phyloP scores from a whole-genome alignment of 352 stramenopile species.

The Thalassiosira ordinaria region DNA sequence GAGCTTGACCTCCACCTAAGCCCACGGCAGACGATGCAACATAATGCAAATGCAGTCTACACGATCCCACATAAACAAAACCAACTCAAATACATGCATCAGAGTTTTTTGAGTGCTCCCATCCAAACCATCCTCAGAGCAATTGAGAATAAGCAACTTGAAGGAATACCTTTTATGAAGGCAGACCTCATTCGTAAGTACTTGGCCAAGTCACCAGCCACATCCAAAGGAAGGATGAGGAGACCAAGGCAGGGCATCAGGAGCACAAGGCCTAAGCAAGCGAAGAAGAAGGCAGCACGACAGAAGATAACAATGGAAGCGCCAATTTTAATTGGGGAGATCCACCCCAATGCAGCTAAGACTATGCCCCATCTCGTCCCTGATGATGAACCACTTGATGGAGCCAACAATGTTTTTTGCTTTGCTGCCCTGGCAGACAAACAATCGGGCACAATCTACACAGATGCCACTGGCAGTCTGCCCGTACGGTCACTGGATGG shows the following conservation, averaged over 20 bases:
- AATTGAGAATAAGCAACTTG: conserved; percentile 5
- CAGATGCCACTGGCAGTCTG: conserved; percentile 31
- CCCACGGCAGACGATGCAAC: not conserved
- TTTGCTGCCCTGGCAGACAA: conserved; percentile 31
- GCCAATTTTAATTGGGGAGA: not conserved
- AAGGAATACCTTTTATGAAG: conserved; percentile 12
- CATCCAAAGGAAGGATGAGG: conserved; percentile 34
- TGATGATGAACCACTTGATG: not conserved
- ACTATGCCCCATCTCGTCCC: not conserved
- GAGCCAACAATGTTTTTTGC: not conserved
- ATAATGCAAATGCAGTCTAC: not conserved
- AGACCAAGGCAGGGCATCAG: not conserved
- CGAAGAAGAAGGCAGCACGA: not conserved
- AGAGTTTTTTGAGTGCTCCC: conserved; percentile 30
- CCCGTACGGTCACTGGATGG: conserved; percentile 29
- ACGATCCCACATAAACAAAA: conserved; percentile 18
- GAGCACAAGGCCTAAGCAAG: not conserved
- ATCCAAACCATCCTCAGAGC: conserved; percentile 23
- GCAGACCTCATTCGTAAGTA: conserved; percentile 6
- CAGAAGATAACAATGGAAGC: not conserved
- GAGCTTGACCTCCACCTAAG: not conserved
- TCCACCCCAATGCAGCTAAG: not conserved
- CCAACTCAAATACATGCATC: conserved; percentile 38
- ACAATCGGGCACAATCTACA: conserved; percentile 33
- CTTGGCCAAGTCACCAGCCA: conserved; percentile 5